phyloP scores from a whole-genome alignment of 768 basidiomycete species.

The Lactifluus piperatus region DNA sequence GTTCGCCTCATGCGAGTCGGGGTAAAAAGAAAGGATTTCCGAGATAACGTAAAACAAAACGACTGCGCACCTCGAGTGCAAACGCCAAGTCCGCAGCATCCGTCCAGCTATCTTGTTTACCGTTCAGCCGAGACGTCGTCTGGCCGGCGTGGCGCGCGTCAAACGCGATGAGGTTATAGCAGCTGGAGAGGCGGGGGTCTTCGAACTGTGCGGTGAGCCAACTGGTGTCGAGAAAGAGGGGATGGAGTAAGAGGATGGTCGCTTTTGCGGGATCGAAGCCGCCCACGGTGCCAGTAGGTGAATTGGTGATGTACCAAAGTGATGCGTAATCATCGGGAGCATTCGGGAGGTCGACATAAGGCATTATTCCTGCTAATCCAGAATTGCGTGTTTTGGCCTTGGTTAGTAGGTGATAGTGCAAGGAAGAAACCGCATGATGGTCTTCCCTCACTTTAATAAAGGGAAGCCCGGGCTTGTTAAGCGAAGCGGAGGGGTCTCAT shows the following conservation, averaged over 20 bases:
- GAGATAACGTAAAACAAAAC: not conserved
- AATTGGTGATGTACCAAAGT: slow-evolving; percentile 26
- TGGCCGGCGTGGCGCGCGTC: slow-evolving; percentile 23
- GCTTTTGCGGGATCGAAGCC: slow-evolving; percentile 22
- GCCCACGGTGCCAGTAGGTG: slow-evolving; percentile 20
- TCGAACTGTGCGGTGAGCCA: slow-evolving; percentile 24
- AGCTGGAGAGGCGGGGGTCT: slow-evolving; percentile 22
- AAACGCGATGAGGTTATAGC: slow-evolving; percentile 25
- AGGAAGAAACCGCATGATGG: not conserved
- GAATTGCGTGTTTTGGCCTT: not conserved
- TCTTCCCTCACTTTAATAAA: not conserved
- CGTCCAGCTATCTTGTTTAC: slow-evolving; percentile 23
- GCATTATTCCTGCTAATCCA: slow-evolving; percentile 1
- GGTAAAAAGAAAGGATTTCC: not conserved
- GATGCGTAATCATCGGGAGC: slow-evolving; percentile 20
- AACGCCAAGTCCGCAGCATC: slow-evolving; percentile 26
- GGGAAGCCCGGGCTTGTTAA: no score
- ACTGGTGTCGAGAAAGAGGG: slow-evolving; percentile 22
- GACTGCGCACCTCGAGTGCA: slow-evolving; percentile 14
- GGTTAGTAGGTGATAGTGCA: not conserved
- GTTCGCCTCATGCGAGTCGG: not conserved
- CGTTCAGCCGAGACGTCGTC: slow-evolving; percentile 13
- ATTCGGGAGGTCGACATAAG: slow-evolving; percentile 19
- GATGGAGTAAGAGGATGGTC: slow-evolving; percentile 24
- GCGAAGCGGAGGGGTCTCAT: no score